Percentiles rank a stretch among this genome's conserved stretches.
These are phyloP conservation scores for Daldinia bambusicola DNA, from an alignment of 495 filamentous ascomycete species.

Conservation along the genomic window DNA sequence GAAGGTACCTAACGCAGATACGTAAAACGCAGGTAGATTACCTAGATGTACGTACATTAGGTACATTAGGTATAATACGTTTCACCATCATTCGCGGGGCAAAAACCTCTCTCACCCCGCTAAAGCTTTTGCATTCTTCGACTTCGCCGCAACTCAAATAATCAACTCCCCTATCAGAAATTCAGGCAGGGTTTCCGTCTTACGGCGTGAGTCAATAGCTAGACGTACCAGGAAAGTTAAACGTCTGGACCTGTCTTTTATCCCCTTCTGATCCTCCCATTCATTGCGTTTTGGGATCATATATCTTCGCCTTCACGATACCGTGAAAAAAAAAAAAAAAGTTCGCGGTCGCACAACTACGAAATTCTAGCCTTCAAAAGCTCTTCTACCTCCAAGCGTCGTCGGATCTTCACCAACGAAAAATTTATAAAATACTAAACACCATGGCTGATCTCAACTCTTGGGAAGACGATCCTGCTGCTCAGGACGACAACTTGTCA, in stretches of 20 bases:
- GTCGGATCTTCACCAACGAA: neutral
- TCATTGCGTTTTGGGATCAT: conserved; percentile 10
- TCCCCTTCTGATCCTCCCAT: conserved; percentile 16
- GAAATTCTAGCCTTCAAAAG: neutral
- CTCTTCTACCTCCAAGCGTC: neutral
- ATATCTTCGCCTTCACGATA: neutral
- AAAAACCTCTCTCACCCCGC: conserved; percentile 36
- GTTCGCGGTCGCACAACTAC: conserved; percentile 33
- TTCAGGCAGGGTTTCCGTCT: conserved; percentile 3
- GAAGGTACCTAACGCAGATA: neutral
- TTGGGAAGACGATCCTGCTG: conserved; percentile 95
- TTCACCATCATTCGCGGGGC: conserved; percentile 45
- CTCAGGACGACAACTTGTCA: conserved; percentile 85
- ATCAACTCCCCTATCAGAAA: neutral
- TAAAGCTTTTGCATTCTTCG: conserved; percentile 17
- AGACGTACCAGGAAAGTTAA: neutral
- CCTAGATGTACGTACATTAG: conserved; percentile 8
- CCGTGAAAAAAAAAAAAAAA: conserved; percentile 25
- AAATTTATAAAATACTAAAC: conserved; percentile 21
- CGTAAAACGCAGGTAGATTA: no score
- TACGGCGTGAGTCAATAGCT: neutral
- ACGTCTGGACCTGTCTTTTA: neutral
- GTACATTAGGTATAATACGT: neutral
- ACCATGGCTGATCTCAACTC: conserved; percentile 89
- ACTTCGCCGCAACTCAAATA: conserved; percentile 7